A percentile compares a stretch with the other conserved stretches of the same genome.
These are phyloP conservation scores for Kluyveromyces marxianus DNA, from an alignment of 1,139 yeast genomes.

Conservation along the genomic window DNA sequence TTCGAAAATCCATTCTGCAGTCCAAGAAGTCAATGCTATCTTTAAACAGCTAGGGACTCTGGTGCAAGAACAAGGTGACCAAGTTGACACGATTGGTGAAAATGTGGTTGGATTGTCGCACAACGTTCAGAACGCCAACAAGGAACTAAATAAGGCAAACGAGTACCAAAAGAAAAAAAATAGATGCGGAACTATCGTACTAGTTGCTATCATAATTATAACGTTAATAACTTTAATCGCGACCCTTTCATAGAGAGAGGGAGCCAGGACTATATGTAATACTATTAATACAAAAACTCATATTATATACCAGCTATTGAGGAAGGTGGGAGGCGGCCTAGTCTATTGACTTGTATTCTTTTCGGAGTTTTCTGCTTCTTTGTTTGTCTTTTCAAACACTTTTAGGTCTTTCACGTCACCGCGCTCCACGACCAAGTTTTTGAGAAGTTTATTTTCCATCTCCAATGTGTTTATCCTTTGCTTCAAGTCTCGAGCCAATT, in stretches of 20 bases:
- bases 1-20: slow-evolving; percentile 64
- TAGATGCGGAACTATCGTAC: slow-evolving; percentile 60
- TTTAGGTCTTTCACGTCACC: slow-evolving; percentile 23
- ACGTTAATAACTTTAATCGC: slow-evolving; percentile 33
- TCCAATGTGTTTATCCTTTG: slow-evolving; percentile 59
- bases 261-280: not conserved
- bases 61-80: slow-evolving; percentile 78
- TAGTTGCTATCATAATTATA: slow-evolving; percentile 40
- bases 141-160: slow-evolving; percentile 65
- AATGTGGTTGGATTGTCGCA: slow-evolving; percentile 60
- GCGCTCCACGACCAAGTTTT: slow-evolving; percentile 65
- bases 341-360: slow-evolving; percentile 5
- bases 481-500: slow-evolving; percentile 53
- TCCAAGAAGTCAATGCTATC: slow-evolving; percentile 74
- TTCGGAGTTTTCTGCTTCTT: slow-evolving; percentile 5
- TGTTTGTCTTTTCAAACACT: slow-evolving; percentile 15
- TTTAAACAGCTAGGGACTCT: slow-evolving; percentile 72
- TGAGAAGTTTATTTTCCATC: slow-evolving; percentile 75
- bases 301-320: not conserved
- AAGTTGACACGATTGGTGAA: slow-evolving; percentile 75
- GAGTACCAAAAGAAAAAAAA: slow-evolving; percentile 63
- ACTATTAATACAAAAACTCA: not conserved
- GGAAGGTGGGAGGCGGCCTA: not conserved
- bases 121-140: slow-evolving; percentile 63
- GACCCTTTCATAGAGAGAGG: slow-evolving; percentile 20